A percentile compares a stretch with the other conserved stretches of the same genome.
These are phyloP conservation scores for Tricladium varicosporioides DNA, from an alignment of 2,329 filamentous ascomycete genomes.

Conservation along the genomic window DNA sequence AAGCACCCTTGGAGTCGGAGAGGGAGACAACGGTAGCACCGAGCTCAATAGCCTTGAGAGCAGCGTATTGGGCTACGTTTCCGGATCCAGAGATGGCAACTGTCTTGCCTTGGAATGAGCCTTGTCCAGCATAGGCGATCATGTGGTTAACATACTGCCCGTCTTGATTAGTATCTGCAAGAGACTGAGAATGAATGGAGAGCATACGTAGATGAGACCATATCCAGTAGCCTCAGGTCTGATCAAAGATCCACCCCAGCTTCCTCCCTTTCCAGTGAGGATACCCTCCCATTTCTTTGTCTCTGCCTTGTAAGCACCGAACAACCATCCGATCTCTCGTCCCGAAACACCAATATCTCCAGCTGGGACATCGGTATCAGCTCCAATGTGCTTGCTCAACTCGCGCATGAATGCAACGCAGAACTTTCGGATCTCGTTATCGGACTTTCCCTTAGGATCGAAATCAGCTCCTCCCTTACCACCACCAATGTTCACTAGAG, in stretches of 20 bases:
- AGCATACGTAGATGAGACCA: conserved; percentile 80
- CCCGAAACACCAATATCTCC: conserved; percentile 94
- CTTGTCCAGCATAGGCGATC: conserved; percentile 86
- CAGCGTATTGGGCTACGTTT: conserved; percentile 97
- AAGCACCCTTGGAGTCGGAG: conserved; percentile 84
- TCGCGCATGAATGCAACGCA: conserved; percentile 96
- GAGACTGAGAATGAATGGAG: neutral
- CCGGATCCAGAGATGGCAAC: conserved; percentile 96
- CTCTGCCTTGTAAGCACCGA: conserved; percentile 87
- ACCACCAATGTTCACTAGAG: conserved; percentile 83
- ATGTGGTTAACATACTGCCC: conserved; percentile 82
- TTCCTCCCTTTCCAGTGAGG: conserved; percentile 90
- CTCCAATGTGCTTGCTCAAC: conserved; percentile 92
- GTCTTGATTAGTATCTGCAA: conserved; percentile 5
- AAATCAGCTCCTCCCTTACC: conserved; percentile 98
- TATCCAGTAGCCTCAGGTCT: conserved; percentile 95
- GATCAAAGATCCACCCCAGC: conserved; percentile 92
- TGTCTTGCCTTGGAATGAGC: conserved; percentile 84
- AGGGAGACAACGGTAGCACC: conserved; percentile 90
- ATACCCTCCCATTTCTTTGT: conserved; percentile 94
- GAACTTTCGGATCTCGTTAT: conserved; percentile 97
- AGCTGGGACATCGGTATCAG: conserved; percentile 92
- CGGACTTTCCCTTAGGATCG: conserved; percentile 97
- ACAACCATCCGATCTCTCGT: conserved; percentile 92
- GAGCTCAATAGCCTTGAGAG: conserved; percentile 94